A percentile compares a stretch with the other conserved stretches of the same genome.
Evolutionary conservation across 495 filamentous ascomycete genomes (phyloP).

Genomic region (Lepidopterella palustris): DNA sequence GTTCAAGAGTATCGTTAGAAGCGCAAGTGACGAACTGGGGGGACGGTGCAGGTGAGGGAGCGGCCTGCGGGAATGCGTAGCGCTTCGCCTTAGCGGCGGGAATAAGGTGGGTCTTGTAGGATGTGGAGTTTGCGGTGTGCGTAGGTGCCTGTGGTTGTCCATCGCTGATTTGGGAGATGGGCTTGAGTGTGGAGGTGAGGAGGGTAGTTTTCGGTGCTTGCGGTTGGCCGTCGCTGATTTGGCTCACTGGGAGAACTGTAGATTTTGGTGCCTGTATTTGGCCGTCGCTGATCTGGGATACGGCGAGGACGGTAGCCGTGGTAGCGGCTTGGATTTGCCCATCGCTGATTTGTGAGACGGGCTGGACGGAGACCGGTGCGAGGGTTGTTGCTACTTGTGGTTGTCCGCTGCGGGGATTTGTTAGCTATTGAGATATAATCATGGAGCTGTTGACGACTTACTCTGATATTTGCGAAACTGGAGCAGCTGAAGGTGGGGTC

Average conservation of each 20-base stretch:
- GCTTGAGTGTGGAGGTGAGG: background rate
- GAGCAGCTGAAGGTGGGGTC: background rate
- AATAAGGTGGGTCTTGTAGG: conserved; percentile 18
- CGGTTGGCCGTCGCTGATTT: conserved; percentile 49
- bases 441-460: conserved; percentile 36
- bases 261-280: conserved; percentile 2
- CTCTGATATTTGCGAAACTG: background rate
- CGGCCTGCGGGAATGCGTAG: background rate
- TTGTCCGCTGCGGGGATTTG: background rate
- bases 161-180: conserved; percentile 5
- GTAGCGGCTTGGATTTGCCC: background rate
- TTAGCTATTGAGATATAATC: background rate
- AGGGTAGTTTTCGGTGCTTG: conserved; percentile 34
- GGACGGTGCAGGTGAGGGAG: background rate
- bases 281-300: conserved; percentile 6
- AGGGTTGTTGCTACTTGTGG: background rate
- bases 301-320: background rate
- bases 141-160: conserved; percentile 8
- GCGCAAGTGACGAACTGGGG: background rate
- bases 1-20: conserved; percentile 38
- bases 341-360: background rate
- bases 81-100: background rate
- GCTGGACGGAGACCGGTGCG: background rate
- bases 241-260: conserved; percentile 36
- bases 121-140: too few relatives aligned